Conservation (phyloP, 805 yeast species). For the Tetrapisispora taiwanensis region DNA sequence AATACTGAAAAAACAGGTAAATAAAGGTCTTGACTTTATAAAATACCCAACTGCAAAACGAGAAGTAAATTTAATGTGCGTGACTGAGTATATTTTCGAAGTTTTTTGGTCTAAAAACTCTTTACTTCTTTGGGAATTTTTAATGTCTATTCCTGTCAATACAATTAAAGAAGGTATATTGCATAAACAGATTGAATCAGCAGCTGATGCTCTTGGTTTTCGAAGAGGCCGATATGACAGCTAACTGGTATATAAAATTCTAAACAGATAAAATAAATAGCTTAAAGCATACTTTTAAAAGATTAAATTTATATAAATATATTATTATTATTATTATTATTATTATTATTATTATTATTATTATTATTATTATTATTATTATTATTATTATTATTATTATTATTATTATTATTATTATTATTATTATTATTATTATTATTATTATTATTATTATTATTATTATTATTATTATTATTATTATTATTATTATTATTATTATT, state of each 20-base stretch:
- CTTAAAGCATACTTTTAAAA: background rate
- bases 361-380: no score
- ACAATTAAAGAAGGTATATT: slow-evolving; percentile 18
- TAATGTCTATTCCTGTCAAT: slow-evolving; percentile 13
- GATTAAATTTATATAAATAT: no score
- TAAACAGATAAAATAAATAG: background rate
- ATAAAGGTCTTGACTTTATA: slow-evolving; percentile 27
- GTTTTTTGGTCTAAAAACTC: slow-evolving; percentile 29
- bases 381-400: no score
- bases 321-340: background rate
- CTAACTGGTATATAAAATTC: background rate
- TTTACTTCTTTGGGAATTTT: slow-evolving; percentile 13
- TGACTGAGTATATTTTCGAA: slow-evolving; percentile 31
- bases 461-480: no score
- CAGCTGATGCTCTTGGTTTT: slow-evolving; percentile 21
- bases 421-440: no score
- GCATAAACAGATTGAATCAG: slow-evolving; percentile 21
- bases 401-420: no score
- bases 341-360: no score
- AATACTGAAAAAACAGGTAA: slow-evolving; percentile 22
- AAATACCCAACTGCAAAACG: slow-evolving; percentile 27
- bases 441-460: no score
- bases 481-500: no score
- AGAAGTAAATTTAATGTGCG: slow-evolving; percentile 24
- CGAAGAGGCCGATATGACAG: background rate